Conservation (phyloP, 176 grass and related monocot species). For the Avena sativa region DNA sequence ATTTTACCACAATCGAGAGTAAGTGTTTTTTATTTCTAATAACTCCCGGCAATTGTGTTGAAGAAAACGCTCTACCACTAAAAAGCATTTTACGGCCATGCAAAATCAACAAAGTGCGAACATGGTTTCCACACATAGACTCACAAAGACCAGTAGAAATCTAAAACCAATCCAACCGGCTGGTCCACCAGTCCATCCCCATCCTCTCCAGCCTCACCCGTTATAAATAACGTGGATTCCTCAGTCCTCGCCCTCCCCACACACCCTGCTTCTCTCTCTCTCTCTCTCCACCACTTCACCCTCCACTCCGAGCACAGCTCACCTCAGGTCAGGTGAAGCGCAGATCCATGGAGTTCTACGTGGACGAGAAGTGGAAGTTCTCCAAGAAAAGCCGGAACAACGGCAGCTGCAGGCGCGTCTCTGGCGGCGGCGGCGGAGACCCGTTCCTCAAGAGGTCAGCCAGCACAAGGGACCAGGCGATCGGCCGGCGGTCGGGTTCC, state of each 20-base stretch:
- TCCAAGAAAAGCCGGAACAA: slow-evolving; percentile 85
- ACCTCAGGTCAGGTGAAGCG: not conserved
- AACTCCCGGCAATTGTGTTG: too few relatives aligned
- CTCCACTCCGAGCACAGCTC: slow-evolving; percentile 15
- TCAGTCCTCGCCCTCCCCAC: slow-evolving; percentile 46
- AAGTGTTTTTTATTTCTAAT: too few relatives aligned
- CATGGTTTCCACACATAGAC: not conserved
- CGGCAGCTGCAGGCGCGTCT: slow-evolving; percentile 64
- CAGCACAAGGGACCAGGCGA: slow-evolving; percentile 66
- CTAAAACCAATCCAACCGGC: slow-evolving; percentile 2
- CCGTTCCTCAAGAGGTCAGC: slow-evolving; percentile 62
- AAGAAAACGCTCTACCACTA: too few relatives aligned
- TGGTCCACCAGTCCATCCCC: slow-evolving; percentile 30
- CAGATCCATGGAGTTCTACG: slow-evolving; percentile 70
- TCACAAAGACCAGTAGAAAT: not conserved
- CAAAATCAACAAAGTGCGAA: not conserved
- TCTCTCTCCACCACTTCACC: slow-evolving; percentile 21
- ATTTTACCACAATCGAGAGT: too few relatives aligned
- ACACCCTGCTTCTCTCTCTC: not conserved
- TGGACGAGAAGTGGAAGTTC: slow-evolving; percentile 97
- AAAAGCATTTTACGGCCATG: too few relatives aligned
- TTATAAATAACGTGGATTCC: slow-evolving; percentile 69
- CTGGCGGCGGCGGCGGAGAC: slow-evolving; percentile 38
- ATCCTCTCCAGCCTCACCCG: slow-evolving; percentile 16
- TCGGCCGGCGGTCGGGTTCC: slow-evolving; percentile 12